phyloP scores from a whole-genome alignment of 306 rosid species.

The Leucaena leucocephala region DNA sequence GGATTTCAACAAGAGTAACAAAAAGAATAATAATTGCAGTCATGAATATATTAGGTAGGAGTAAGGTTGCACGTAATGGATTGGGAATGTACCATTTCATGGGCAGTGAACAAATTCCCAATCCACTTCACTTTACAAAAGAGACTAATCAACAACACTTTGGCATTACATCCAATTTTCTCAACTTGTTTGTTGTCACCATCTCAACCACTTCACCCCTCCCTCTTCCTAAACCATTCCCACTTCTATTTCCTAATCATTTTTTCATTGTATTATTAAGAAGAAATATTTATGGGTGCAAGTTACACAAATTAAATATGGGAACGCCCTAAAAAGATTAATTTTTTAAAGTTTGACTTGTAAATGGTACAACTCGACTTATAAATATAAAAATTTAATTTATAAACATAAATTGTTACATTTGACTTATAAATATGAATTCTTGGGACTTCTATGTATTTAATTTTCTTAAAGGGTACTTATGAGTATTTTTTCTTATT shows the following conservation, averaged over 20 bases:
- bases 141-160: constrained; percentile 35
- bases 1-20: too few species aligned
- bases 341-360: too few species aligned
- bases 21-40: background rate
- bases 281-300: too few species aligned
- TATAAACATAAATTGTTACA: too few species aligned
- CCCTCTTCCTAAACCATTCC: constrained; percentile 26
- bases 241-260: background rate
- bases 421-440: background rate
- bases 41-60: background rate
- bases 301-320: too few species aligned
- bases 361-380: background rate
- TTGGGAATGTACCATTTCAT: background rate
- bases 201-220: constrained; percentile 44
- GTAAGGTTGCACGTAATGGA: background rate
- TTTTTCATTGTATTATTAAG: background rate
- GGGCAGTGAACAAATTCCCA: background rate
- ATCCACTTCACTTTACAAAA: constrained; percentile 6
- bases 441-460: too few species aligned
- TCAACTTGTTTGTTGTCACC: constrained; percentile 34
- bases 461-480: too few species aligned
- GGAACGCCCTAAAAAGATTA: too few species aligned
- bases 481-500: too few species aligned
- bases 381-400: too few species aligned
- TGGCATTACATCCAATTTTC: constrained; percentile 14